Evolutionary conservation across 202 grass and related monocot species (phyloP), one percentile per base, ranked within the genome.

Genomic region (Carex arenaria): DNA sequence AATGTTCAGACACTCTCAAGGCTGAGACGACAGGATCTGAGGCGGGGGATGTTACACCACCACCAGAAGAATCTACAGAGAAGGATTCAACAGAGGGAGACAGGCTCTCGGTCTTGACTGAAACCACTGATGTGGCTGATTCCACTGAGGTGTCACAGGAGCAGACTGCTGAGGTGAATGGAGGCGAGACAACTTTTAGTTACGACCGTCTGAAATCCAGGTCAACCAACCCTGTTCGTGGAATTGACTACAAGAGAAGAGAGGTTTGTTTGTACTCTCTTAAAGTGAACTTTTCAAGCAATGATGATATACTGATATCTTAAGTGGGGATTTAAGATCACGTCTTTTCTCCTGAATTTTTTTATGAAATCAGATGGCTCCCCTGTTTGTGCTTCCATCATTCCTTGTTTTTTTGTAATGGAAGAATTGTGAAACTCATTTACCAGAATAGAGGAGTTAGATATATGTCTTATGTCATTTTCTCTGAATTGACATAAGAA

Each of bases 211-310:
- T 97, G 87, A 94, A 84, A 90, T 85, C 94, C 23, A 94, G 85
- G 61, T 97, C 94, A 42, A 90, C 83, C 2, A 86, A 93, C 90
- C 92, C 94, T 76, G 80, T 94, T 60, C 86, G 89, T 2, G 94
- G 94, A 81, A 97, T 97, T 72, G 94, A 97, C 80, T 94, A 93
- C 79, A 97, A 97, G 81, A 90, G 89, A 55, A 93, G 95, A 98
- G 95, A 98, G 95, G 95, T 98, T 84, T 68, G 89, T 78, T 83
- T n/a, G 54, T 78, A 78, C 53, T 78, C 30, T 36, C 13, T 42
- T 36, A 72, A 45, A 71, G 54, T 51, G 56, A 64, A 68, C 28
- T 78, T 78, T n/a, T 53, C 72, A 68, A 57, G 56, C 10, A 54
- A 64, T 57, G 18, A 60, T 83, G 20, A 53, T 67, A 67, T 82